Base-by-base conservation (phyloP, 306 rosid genomes). In the Potentilla sterilis region DNA sequence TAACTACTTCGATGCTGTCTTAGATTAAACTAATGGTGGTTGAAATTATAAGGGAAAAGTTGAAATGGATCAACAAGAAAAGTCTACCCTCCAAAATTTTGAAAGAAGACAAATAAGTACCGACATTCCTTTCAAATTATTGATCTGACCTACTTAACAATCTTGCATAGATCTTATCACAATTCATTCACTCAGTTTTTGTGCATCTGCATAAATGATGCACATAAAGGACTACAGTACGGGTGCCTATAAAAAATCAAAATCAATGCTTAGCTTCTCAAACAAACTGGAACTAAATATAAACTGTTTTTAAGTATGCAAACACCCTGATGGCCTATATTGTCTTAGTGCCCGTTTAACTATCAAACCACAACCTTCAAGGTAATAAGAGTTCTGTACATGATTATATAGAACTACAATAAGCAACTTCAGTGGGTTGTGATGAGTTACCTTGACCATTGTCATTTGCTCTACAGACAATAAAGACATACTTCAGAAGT, bases 391-490 rank as follows among this genome's bases (percentile, higher is more conserved):
- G 14, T 3, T 28, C 14, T 22, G 13, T 4, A 42, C 38, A 21
- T 44, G 55, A 12, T 49, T 32, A 35, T 52, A 64, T 6, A 41
- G 6, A 22, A 42, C 37, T 38, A 38, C 48, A n/a, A 46, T 11
- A 44, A 38, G 74, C 9, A 40, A 73, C 40, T 41, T 73, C 46
- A 42, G 41, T 2, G 69, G 61, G 78, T 79, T 58, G 40, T 24
- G 68, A 57, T 41, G 28, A 73, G 51, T 22, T 90, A 95, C 99
- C 99, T 95, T 95, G 99, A 78, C 97, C 99, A 75, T 90, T 92
- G 96, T 95, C 99, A 87, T 90, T 92, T 14, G 97, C 99, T 86
- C 89, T 88, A 68, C 93, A 82, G 47, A 95, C 99, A 69, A 95
- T 81, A 72, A 90, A 80, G 74, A 95, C 97, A 75, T 95, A 95